Base-by-base conservation (phyloP, 2,329 filamentous ascomycete genomes). In the Botrytis deweyae region DNA sequence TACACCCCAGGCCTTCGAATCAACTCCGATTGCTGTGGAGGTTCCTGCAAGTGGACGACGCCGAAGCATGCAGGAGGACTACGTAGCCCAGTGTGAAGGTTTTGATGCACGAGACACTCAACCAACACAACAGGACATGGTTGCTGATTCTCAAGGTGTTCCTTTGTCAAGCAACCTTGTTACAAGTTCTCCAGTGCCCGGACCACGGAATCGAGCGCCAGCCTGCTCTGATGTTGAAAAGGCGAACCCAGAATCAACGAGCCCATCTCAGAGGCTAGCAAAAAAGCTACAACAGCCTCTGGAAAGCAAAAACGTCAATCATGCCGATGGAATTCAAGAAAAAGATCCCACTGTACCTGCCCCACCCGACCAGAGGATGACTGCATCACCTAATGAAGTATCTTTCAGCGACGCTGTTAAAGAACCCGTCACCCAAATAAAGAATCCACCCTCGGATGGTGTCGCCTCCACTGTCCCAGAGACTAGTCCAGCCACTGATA, bases 91-190 rank as follows among this genome's bases (percentile, higher is more conserved):
- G 69, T 78, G 77, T 70, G 74, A 75, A 22, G 80, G 77, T 1
- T 46, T 38, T 49, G 77, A 80, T 74, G 76, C 78, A 18, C 73
- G 75, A 55, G 78, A 79, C 75, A 78, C 77, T 9, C 78, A 80
- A 44, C 69, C 69, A 61, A 69, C 66, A 42, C 76, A 74, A 52
- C 73, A 77, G 40, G 76, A 79, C n/a, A 66, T 80, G 4, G 74
- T 81, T 70, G 76, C 76, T 7, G 79, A 81, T 70, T 80, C 79
- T 25, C 79, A 80, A 72, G 72, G 33, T n/a, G 42, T 25, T 70
- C 55, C 55, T 36, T 40, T 70, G 40, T 59, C 65, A 8, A 72
- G 52, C 63, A 55, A 63, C 29, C 10, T 63, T 25, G 36, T 22
- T 62, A 33, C 25, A 70, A 73, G 72, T 38, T 70, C 72, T 25